Base-by-base conservation (phyloP, 345 rosid species). In the Populus nigra region DNA sequence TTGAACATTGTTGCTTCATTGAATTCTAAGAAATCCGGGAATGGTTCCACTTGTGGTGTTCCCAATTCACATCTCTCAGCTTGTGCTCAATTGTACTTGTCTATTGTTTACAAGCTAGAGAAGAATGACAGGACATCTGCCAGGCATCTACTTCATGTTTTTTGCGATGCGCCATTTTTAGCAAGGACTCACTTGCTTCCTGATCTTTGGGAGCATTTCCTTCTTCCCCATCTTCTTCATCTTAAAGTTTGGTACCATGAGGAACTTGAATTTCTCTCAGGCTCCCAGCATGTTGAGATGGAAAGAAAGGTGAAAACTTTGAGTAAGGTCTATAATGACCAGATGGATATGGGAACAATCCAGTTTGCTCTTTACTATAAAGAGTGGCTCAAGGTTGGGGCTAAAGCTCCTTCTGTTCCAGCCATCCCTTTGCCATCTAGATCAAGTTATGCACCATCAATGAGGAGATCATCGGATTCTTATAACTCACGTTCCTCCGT, bases 171-270 rank as follows among this genome's bases (percentile, higher is more conserved):
- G 0, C 93, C 91, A 1, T 86, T 84, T 69, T 73, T 89, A 22
- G 90, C 89, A 0, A 81, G 95, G 71, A 84, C 90, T 18, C 89
- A 85, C 63, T 76, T 91, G 86, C 87, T 91, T 81, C 88, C 90
- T 29, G 91, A 91, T 84, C 81, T 91, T 13, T 89, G 95, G 95
- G 90, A 89, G 61, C 89, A 89, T 81, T 83, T 89, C 59, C 87
- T 89, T 53, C 90, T 89, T 62, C 95, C 95, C 3, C 95, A 89
- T 72, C 89, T 91, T 59, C 92, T 88, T 55, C 95, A 91, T 69
- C 85, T 91, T 5, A 87, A 86, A 83, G 85, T 91, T 62, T 91
- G 95, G 95, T 82, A 84, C 81, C 87, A 76, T 13, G 70, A 82
- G 38, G 91, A 91, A 57, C 82, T 86, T 10, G 88, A 91, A 59